These are phyloP conservation scores for Gaeumannomyces sp. DNA, from an alignment of 2,329 filamentous ascomycete genomes.

Conservation along the genomic window DNA sequence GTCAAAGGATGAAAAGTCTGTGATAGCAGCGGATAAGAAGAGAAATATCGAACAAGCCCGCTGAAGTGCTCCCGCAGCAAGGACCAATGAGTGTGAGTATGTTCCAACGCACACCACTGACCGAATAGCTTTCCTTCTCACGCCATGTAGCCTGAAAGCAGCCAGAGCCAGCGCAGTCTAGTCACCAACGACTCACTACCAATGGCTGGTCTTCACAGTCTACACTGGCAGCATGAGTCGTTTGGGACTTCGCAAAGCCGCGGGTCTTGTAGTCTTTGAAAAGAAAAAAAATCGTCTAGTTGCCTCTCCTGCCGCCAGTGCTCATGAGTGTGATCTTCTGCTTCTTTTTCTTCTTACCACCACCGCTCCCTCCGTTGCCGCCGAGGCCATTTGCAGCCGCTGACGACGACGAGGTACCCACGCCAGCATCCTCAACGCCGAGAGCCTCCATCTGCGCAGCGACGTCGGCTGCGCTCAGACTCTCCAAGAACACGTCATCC, in stretches of 20 bases:
- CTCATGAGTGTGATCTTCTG: slow-evolving; percentile 70
- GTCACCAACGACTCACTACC: not conserved
- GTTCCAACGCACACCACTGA: not conserved
- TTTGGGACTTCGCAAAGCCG: not conserved
- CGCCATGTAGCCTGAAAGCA: not conserved
- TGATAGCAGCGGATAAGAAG: too few species aligned
- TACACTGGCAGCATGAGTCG: not conserved
- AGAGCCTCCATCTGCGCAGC: slow-evolving; percentile 53
- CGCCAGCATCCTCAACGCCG: slow-evolving; percentile 27
- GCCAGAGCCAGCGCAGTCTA: not conserved
- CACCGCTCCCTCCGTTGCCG: slow-evolving; percentile 23
- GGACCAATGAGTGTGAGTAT: not conserved
- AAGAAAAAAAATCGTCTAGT: slow-evolving; percentile 3
- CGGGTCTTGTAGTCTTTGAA: not conserved
- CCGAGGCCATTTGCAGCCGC: slow-evolving; percentile 12
- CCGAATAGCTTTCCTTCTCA: not conserved
- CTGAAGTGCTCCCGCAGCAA: not conserved
- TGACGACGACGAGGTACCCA: slow-evolving; percentile 14
- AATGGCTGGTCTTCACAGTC: not conserved
- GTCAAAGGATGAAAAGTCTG: not conserved
- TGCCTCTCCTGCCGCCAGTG: slow-evolving; percentile 49
- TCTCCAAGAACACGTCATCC: slow-evolving; percentile 70
- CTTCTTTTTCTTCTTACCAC: slow-evolving; percentile 60
- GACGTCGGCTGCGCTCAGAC: slow-evolving; percentile 57
- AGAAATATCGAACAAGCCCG: not conserved